phyloP scores from a whole-genome alignment of 148 eudicot species.

The Limonium bicolor region DNA sequence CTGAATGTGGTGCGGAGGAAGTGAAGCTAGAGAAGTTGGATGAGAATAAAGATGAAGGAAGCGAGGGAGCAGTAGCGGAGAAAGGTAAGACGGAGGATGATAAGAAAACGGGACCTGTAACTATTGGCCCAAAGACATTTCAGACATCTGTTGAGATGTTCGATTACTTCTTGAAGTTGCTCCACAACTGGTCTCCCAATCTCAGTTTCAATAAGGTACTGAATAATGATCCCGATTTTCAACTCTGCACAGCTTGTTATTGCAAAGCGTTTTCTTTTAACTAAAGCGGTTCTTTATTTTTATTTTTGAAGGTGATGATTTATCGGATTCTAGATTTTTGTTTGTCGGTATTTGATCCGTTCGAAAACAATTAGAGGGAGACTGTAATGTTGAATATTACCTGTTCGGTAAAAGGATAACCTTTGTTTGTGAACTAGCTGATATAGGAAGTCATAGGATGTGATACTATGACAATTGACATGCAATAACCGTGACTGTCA shows the following conservation, averaged over 20 bases:
- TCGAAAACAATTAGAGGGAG: too few relatives aligned
- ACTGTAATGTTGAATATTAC: too few relatives aligned
- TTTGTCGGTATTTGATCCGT: too few relatives aligned
- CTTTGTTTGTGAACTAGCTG: too few relatives aligned
- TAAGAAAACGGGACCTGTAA: slow-evolving; percentile 19
- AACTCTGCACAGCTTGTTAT: background rate
- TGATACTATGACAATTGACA: too few relatives aligned
- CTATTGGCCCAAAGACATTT: slow-evolving; percentile 50
- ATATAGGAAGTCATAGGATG: too few relatives aligned
- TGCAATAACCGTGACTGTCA: too few relatives aligned
- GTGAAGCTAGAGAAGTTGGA: slow-evolving; percentile 24
- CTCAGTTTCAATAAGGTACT: slow-evolving; percentile 56
- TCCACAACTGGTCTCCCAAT: slow-evolving; percentile 62
- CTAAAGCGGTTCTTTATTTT: background rate
- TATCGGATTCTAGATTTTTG: too few relatives aligned
- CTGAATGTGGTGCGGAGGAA: slow-evolving; percentile 55
- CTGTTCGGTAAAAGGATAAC: too few relatives aligned
- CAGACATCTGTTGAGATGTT: slow-evolving; percentile 49
- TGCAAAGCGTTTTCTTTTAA: background rate
- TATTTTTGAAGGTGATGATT: too few relatives aligned
- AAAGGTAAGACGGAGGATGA: slow-evolving; percentile 4
- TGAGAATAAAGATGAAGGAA: slow-evolving; percentile 1
- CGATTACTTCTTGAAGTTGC: slow-evolving; percentile 55
- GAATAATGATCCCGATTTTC: background rate
- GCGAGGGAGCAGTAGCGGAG: background rate